Base-by-base conservation (phyloP, 2,329 filamentous ascomycete genomes). In the Paecilomyces sp. region DNA sequence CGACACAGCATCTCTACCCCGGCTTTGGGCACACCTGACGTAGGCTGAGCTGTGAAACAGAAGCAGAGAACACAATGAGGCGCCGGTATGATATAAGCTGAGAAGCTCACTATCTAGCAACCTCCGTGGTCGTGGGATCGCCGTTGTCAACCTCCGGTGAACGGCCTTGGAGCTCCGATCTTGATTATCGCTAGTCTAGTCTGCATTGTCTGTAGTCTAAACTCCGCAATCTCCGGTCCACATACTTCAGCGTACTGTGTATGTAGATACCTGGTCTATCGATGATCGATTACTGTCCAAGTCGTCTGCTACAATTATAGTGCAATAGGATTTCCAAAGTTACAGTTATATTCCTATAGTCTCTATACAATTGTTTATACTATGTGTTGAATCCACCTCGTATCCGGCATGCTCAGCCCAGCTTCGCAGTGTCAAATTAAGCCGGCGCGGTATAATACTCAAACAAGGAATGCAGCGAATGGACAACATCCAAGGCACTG, bases 211-310 rank as follows among this genome's bases (percentile, higher is more conserved):
- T 54, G 55, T 57, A 22, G 22, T 22, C 22, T 22, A 60, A 66
- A 66, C 56, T 66, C 65, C 64, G 65, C 61, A 64, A 67, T 67
- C 65, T 67, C 65, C 65, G 59, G 60, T 54, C 57, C 15, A 18
- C 9, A 13, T 51, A 13, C 28, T 13, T 30, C n/a, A 53, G 18
- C 24, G 13, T 53, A 11, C 25, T 28, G 3, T 6, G 18, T 53
- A 22, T 6, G 18, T 53, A n/a, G n/a, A n/a, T n/a, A 53, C 25
- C 50, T 12, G 9, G 50, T 53, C 50, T 5, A 15, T 11, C 7
- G 50, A 9, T 28, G 13, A 53, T 28, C 6, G 25, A 28, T 28
- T 28, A 28, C 25, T 28, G 25, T 28, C 25, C 25, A 6, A 28
- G 6, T 28, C 25, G 25, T 28, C 25, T 28, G 25, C 25, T 28